Evolutionary conservation across 768 basidiomycete genomes (phyloP).

Genomic region (Holtermannia corniformis): DNA sequence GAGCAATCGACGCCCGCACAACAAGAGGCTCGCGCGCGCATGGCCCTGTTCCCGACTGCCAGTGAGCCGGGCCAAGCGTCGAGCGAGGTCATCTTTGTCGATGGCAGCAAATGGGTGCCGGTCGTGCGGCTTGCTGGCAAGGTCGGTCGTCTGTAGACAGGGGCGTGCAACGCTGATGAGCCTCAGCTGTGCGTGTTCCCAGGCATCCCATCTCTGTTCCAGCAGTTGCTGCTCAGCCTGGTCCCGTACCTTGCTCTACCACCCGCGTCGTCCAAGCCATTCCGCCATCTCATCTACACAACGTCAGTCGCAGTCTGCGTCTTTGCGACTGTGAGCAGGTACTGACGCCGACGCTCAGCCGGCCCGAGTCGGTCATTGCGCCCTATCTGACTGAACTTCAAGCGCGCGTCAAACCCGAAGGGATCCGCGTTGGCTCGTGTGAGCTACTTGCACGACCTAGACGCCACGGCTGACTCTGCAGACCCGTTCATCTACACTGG

Average conservation of each 20-base stretch:
- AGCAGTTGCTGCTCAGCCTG: constrained; percentile 65
- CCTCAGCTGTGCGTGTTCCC: constrained; percentile 70
- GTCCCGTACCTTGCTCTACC: constrained; percentile 70
- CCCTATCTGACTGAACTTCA: constrained; percentile 76
- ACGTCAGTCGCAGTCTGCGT: constrained; percentile 45
- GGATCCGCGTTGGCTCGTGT: constrained; percentile 74
- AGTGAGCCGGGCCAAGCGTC: constrained; percentile 44
- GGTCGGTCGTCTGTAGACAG: constrained; percentile 16
- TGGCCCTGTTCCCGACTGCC: constrained; percentile 72
- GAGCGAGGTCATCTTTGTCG: constrained; percentile 66
- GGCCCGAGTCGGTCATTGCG: constrained; percentile 74
- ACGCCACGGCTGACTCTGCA: constrained; percentile 11
- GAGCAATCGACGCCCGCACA: constrained; percentile 64
- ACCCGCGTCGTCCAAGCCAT: constrained; percentile 60
- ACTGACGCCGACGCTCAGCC: constrained; percentile 39
- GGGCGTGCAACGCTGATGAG: not conserved
- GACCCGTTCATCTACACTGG: constrained; percentile 45
- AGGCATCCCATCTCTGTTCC: constrained; percentile 77
- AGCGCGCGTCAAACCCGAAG: constrained; percentile 59
- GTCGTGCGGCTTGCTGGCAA: constrained; percentile 76
- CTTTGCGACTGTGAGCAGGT: not conserved
- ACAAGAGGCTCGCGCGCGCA: constrained; percentile 62
- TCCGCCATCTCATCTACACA: constrained; percentile 75
- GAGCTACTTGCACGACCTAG: constrained; percentile 44
- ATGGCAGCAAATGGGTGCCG: constrained; percentile 81